Evolutionary conservation across 2,329 filamentous ascomycete genomes (phyloP).

Genomic region (Didymella arachidicola): DNA sequence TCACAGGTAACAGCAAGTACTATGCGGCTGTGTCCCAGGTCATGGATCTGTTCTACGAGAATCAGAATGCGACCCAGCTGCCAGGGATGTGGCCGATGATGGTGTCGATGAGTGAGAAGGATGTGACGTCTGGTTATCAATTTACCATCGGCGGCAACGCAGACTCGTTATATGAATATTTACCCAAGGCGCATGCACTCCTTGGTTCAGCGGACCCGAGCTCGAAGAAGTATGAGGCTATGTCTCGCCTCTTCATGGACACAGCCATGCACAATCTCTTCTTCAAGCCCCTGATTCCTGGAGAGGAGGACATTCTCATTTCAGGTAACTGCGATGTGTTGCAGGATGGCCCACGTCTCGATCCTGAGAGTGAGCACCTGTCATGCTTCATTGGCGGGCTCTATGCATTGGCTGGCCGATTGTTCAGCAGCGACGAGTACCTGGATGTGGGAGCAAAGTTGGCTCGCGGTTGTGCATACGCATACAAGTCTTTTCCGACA

Average conservation of each 20-base stretch:
- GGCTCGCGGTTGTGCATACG: conserved; percentile 67
- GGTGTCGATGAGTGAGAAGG: conserved; percentile 54
- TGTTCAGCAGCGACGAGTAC: conserved; percentile 62
- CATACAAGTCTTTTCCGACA: conserved; percentile 62
- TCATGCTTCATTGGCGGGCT: conserved; percentile 68
- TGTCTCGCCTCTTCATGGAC: conserved; percentile 62
- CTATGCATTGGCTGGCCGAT: conserved; percentile 63
- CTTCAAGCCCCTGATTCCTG: conserved; percentile 58
- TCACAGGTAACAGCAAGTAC: conserved; percentile 82
- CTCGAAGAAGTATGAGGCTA: conserved; percentile 55
- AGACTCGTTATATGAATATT: conserved; percentile 50
- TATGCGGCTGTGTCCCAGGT: conserved; percentile 90
- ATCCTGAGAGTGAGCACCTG: conserved; percentile 64
- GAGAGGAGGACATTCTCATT: conserved; percentile 56
- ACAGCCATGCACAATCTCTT: conserved; percentile 56
- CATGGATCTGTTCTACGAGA: conserved; percentile 77
- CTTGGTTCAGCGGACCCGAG: conserved; percentile 55
- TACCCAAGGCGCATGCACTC: conserved; percentile 57
- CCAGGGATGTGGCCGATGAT: conserved; percentile 82
- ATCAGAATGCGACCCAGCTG: conserved; percentile 74
- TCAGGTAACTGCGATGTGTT: conserved; percentile 54
- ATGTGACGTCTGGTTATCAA: conserved; percentile 41
- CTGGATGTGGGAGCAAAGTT: conserved; percentile 63
- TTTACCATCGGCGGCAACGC: conserved; percentile 48
- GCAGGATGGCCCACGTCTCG: conserved; percentile 31